Evolutionary conservation across 2,329 filamentous ascomycete genomes (phyloP), one percentile per base, ranked within the genome.

Genomic region (Lomentospora prolificans): DNA sequence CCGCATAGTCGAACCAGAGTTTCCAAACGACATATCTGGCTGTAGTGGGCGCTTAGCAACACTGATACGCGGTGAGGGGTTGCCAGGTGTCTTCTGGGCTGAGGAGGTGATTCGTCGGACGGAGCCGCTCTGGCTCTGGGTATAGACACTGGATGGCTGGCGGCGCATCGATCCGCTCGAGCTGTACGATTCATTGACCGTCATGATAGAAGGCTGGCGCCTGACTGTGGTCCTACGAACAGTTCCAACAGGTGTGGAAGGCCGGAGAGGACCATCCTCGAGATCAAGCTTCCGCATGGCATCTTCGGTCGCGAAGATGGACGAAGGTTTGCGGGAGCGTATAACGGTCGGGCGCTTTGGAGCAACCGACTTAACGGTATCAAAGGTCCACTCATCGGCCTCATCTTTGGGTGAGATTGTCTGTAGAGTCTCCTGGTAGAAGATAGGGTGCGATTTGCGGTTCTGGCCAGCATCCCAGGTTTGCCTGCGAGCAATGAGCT

Each of bases 341-440:
- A 74, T 79, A 55, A 76, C 71, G 0, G 73, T 74, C 12, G 74
- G 70, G 39, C 78, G 82, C 62, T 80, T 80, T 3, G 81, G 76
- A 3, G 66, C 68, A 30, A 85, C 75, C 0, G 87, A 89, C 69
- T 89, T 94, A 65, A 97, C 84, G 0, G 92, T 97, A 65, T 96
- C 92, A 66, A 97, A 97, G 2, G 95, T 86, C 92, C 92, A 97
- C 60, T 89, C 91, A 60, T 96, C 90, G 14, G 88, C 78, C 4
- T 90, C 85, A 36, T 81, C 76, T 61, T 76, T 82, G 2, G 81
- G 77, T 2, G 80, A 77, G 55, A 95, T 80, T 7, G 81, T 85
- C 62, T 86, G 82, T 51, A 97, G 76, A 3, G 92, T 96, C 72
- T 97, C 92, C 64, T 96, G 91, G 70, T 97, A 97, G 70, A 92